Conservation (phyloP, 208 protist species). For the Naegleria gruberi region DNA sequence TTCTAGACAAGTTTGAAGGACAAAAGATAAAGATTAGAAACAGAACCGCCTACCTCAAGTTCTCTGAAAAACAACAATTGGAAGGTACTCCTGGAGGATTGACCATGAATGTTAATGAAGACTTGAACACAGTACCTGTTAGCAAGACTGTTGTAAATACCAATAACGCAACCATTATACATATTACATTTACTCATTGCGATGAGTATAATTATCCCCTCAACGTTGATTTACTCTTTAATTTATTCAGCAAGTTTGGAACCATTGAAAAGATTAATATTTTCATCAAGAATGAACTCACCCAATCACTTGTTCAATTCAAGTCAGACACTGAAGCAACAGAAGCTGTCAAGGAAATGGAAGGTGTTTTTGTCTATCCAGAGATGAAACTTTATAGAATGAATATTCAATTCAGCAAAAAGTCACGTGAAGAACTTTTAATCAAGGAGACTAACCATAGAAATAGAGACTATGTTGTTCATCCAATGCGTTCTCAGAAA, state of each 20-base stretch:
- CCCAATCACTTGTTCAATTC: neutral
- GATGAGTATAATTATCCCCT: neutral
- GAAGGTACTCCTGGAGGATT: neutral
- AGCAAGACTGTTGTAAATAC: neutral
- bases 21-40: neutral
- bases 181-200: neutral
- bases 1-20: neutral
- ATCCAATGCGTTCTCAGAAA: neutral
- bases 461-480: neutral
- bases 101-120: neutral
- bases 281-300: neutral
- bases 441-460: neutral
- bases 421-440: neutral
- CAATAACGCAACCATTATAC: neutral
- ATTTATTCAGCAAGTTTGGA: neutral
- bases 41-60: neutral
- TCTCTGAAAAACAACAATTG: neutral
- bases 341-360: neutral
- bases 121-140: neutral
- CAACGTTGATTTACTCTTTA: neutral
- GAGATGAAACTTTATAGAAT: neutral
- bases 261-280: slow-evolving; percentile 9
- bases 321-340: neutral
- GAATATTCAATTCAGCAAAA: neutral
- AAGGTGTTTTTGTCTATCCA: neutral